phyloP scores from a whole-genome alignment of 441 rosid genomes.

The Brassica hybrid region DNA sequence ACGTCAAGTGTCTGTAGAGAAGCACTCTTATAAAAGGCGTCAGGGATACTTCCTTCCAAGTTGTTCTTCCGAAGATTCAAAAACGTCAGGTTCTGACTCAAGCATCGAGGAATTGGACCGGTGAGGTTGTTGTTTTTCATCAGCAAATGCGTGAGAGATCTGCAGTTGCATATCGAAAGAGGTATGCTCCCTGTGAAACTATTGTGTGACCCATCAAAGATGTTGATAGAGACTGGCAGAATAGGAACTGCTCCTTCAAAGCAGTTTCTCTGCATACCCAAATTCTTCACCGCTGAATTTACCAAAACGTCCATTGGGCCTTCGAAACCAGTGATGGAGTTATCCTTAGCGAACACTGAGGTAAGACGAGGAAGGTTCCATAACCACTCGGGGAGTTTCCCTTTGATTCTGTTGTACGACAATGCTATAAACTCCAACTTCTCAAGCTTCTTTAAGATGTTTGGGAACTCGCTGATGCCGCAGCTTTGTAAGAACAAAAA shows the following conservation, averaged over 20 bases:
- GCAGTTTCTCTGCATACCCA: accelerated
- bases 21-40: background rate
- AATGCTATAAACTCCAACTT: background rate
- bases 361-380: background rate
- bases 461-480: background rate
- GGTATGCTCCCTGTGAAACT: slow-evolving; percentile 39
- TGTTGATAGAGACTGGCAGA: slow-evolving; percentile 3
- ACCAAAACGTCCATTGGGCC: background rate
- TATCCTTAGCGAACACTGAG: background rate
- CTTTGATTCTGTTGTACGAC: background rate
- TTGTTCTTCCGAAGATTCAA: background rate
- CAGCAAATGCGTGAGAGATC: background rate
- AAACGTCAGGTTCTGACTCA: background rate
- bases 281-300: background rate
- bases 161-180: background rate
- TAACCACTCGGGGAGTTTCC: background rate
- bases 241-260: slow-evolving; percentile 6
- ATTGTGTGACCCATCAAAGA: slow-evolving; percentile 42
- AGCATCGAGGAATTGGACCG: background rate
- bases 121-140: background rate
- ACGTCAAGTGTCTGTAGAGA: background rate
- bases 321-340: background rate
- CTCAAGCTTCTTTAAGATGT: background rate
- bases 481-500: accelerated
- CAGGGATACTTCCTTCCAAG: background rate